phyloP scores from a whole-genome alignment of 768 basidiomycete genomes.

The Lactarius sp. region DNA sequence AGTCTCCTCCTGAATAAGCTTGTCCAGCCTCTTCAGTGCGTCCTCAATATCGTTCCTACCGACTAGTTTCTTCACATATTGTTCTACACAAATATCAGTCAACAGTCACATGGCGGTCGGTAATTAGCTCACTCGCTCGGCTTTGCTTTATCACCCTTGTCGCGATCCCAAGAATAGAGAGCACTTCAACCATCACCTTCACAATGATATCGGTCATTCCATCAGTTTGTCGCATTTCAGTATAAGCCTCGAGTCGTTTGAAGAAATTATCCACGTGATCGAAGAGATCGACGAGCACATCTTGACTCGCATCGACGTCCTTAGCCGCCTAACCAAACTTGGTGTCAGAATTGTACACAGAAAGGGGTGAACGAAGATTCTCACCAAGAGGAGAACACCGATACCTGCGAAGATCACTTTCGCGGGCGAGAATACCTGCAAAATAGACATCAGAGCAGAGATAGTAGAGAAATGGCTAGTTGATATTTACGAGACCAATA shows the following conservation, averaged over 20 bases:
- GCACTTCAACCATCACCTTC: not conserved
- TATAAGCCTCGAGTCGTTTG: slow-evolving; percentile 1
- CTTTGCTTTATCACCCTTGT: not conserved
- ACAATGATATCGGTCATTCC: not conserved
- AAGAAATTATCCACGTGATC: not conserved
- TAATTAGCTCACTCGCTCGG: not conserved
- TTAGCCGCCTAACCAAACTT: not conserved
- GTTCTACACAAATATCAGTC: not conserved
- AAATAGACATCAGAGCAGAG: not conserved
- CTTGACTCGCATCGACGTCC: not conserved
- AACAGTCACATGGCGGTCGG: no score
- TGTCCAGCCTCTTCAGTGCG: not conserved
- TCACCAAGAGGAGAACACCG: not conserved
- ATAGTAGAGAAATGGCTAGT: not conserved
- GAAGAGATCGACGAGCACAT: not conserved
- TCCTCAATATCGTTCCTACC: slow-evolving; percentile 3
- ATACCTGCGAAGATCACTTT: not conserved
- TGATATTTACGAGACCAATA: not conserved
- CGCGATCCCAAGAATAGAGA: slow-evolving; percentile 4
- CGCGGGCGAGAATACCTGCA: not conserved
- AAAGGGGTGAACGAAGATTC: not conserved
- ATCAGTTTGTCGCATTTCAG: not conserved
- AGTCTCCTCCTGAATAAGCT: not conserved
- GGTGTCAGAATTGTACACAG: not conserved
- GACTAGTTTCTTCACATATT: not conserved